Percentiles rank a stretch among this genome's conserved stretches.
phyloP scores from a whole-genome alignment of 2,329 filamentous ascomycete genomes.

The Cladosporium halotolerans region DNA sequence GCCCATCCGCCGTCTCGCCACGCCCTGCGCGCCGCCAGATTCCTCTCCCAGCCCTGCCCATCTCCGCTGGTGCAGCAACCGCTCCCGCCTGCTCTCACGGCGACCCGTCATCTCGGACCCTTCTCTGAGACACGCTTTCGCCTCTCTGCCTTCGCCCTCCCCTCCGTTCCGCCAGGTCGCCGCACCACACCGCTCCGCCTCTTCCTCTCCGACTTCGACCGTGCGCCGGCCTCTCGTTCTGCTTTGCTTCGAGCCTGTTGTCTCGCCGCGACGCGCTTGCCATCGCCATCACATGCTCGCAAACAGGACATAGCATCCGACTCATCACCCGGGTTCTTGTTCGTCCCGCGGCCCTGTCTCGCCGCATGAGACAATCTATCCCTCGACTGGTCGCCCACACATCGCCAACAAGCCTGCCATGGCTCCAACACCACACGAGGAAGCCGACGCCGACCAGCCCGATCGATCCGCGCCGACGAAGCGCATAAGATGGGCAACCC shows the following conservation, averaged over 20 bases:
- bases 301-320: neutral
- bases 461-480: constrained; percentile 42
- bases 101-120: neutral
- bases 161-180: neutral
- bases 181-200: neutral
- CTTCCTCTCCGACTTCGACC: neutral
- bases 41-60: neutral
- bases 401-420: constrained; percentile 1
- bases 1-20: neutral
- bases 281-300: constrained; percentile 2
- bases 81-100: neutral
- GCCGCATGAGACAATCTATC: constrained; percentile 15
- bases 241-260: too few species aligned
- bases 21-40: neutral
- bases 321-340: neutral
- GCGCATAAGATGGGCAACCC: constrained; percentile 93
- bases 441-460: neutral
- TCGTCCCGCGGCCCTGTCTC: constrained; percentile 13
- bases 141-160: neutral
- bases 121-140: neutral
- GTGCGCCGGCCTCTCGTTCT: too few species aligned
- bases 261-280: constrained; percentile 2
- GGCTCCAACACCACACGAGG: constrained; percentile 4
- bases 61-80: neutral
- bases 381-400: neutral